Evolutionary conservation across 345 rosid species (phyloP).

Genomic region (Lepidium sativum): DNA sequence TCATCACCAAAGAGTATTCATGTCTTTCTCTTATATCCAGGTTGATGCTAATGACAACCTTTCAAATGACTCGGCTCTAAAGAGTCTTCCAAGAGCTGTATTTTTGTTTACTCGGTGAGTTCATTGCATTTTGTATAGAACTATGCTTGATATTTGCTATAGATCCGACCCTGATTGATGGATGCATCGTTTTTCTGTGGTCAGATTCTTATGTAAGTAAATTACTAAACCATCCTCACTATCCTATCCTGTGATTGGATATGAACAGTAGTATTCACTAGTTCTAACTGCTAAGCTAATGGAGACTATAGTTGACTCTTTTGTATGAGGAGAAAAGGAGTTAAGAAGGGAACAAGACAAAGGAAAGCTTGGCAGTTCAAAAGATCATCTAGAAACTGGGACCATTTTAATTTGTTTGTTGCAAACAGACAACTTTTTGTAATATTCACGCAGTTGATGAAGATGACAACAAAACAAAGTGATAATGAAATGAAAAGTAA

Average conservation of each 20-base stretch:
- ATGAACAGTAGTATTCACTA: constrained; percentile 11
- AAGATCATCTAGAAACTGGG: constrained; percentile 10
- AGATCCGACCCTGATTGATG: neutral
- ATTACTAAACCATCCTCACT: neutral
- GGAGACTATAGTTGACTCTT: neutral
- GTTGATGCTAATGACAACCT: neutral
- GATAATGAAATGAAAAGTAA: constrained; percentile 14
- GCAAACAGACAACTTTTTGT: constrained; percentile 19
- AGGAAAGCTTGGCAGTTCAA: constrained; percentile 17
- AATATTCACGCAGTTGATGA: constrained; percentile 19
- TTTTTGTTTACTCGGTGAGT: too few relatives aligned
- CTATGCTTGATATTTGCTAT: constrained; percentile 12
- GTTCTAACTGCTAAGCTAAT: neutral
- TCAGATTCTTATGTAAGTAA: neutral
- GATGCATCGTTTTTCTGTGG: constrained; percentile 2
- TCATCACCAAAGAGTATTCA: neutral
- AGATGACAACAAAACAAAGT: constrained; percentile 13
- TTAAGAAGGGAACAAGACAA: constrained; percentile 5
- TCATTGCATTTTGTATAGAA: too few relatives aligned
- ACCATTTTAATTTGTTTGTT: constrained; percentile 15
- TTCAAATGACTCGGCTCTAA: neutral
- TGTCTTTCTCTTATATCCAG: neutral
- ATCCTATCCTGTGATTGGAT: neutral
- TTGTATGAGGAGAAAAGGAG: neutral
- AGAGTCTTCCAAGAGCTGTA: too few relatives aligned